Evolutionary conservation across 2,329 filamentous ascomycete species (phyloP).

Genomic region (Paradendryphiella salina): DNA sequence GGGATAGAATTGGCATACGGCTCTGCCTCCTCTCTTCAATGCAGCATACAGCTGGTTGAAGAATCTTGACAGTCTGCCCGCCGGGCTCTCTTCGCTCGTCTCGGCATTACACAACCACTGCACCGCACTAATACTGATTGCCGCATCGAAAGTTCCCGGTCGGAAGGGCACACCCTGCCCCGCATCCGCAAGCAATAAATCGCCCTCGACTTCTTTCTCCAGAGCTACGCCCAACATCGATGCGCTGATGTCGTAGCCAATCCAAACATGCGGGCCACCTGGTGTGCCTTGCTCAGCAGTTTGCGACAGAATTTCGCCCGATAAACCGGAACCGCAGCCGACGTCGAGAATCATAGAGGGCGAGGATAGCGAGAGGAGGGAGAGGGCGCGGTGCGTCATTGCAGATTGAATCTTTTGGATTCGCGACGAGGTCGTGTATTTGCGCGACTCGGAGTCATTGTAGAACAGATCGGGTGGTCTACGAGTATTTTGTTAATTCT

Average conservation of each 20-base stretch:
- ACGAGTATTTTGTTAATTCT: conserved; percentile 17
- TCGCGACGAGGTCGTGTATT: conserved; percentile 95
- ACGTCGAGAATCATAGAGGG: conserved; percentile 92
- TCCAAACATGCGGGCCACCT: conserved; percentile 87
- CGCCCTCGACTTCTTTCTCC: conserved; percentile 88
- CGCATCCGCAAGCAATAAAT: conserved; percentile 91
- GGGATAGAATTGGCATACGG: conserved; percentile 97
- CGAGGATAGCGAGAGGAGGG: conserved; percentile 77
- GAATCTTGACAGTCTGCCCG: conserved; percentile 78
- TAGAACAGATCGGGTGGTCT: conserved; percentile 97
- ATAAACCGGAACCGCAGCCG: conserved; percentile 94
- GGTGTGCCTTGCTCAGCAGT: conserved; percentile 62
- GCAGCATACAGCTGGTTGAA: conserved; percentile 91
- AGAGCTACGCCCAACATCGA: conserved; percentile 97
- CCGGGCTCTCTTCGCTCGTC: conserved; percentile 77
- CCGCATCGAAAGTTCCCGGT: conserved; percentile 89
- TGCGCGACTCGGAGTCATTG: conserved; percentile 90
- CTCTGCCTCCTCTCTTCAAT: conserved; percentile 79
- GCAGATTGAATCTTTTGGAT: conserved; percentile 93
- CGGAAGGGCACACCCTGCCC: conserved; percentile 95
- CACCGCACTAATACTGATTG: conserved; percentile 92
- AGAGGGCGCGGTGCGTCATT: conserved; percentile 92
- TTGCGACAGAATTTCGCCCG: conserved; percentile 88
- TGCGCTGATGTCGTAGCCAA: conserved; percentile 94
- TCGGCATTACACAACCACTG: conserved; percentile 99